These are phyloP conservation scores for Cladosporium sp. DNA, from an alignment of 2,329 filamentous ascomycete genomes.

Conservation along the genomic window DNA sequence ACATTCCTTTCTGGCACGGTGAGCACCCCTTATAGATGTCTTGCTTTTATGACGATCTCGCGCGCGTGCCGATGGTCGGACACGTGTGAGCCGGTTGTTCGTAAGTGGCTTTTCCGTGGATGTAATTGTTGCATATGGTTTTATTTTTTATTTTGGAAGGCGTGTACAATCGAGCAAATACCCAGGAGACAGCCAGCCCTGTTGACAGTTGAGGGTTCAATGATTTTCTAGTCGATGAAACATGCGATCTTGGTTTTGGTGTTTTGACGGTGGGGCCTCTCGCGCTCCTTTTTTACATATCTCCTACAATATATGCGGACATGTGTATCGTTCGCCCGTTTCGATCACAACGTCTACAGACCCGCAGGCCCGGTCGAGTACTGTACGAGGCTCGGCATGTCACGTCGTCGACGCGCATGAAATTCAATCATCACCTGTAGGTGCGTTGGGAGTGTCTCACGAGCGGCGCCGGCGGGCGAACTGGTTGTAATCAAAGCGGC, in stretches of 20 bases:
- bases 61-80: not conserved
- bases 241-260: not conserved
- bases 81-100: not conserved
- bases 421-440: not conserved
- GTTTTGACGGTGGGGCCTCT: not conserved
- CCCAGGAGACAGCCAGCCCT: no score
- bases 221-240: not conserved
- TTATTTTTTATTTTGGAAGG: not conserved
- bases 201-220: not conserved
- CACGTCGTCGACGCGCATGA: slow-evolving; percentile 4
- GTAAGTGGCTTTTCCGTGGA: not conserved
- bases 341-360: slow-evolving; percentile 16
- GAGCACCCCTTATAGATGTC: not conserved
- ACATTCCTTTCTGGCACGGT: not conserved
- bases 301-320: not conserved
- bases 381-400: not conserved
- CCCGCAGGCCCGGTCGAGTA: slow-evolving; percentile 12
- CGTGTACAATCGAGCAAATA: no score
- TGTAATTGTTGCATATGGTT: not conserved
- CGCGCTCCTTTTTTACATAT: not conserved
- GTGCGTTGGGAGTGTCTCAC: slow-evolving; percentile 6
- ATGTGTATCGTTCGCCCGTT: slow-evolving; percentile 4
- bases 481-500: slow-evolving; percentile 1
- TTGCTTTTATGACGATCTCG: not conserved
- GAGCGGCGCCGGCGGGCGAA: not conserved